Base-by-base conservation (phyloP, 495 filamentous ascomycete species). In the Xylaria sp. region DNA sequence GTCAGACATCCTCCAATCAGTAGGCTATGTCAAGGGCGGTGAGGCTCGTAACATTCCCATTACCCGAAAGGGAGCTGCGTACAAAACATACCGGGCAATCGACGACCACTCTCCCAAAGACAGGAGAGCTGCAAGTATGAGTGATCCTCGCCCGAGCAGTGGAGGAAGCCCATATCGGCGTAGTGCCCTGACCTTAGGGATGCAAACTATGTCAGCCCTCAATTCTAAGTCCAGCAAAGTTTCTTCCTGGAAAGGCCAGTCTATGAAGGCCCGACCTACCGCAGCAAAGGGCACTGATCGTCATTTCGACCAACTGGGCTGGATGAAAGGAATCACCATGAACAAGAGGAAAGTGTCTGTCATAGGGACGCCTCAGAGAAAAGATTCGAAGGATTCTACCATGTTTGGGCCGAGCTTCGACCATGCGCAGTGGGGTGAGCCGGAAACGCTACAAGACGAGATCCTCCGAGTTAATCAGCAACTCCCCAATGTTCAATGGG, bases 251-350 rank as follows among this genome's bases (percentile, higher is more conserved):
- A 78, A 80, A 71, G 82, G 87, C 14, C 83, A 88, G 37, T 89
- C 90, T 8, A 92, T 91, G 88, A 90, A 90, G 74, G 89, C 87
- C 1, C 89, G 88, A 55, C 85, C 84, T 29, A 84, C 81, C 44
- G 62, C 85, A 17, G 82, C 83, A 61, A 89, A 88, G 62, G 86
- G 90, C 58, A 84, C 86, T n/a, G 93, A 94, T 74, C 80, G 81
- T 26, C 81, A 79, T 57, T 78, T 82, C 14, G 79, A 84, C 21
- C 93, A 88, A 43, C 95, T 98, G 69, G 87, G 90, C 17, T 98
- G 95, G 95, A 97, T 98, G 93, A 93, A 90, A 69, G 93, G 94
- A 40, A 93, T 98, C 50, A 96, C 93, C 71, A 94, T 98, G 75
- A 88, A 83, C 33, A 90, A 90, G 72, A 82, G 85, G 64, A 86